Conservation (phyloP, 192 early-diverging fungal species). For the Linnemannia schmuckeri region DNA sequence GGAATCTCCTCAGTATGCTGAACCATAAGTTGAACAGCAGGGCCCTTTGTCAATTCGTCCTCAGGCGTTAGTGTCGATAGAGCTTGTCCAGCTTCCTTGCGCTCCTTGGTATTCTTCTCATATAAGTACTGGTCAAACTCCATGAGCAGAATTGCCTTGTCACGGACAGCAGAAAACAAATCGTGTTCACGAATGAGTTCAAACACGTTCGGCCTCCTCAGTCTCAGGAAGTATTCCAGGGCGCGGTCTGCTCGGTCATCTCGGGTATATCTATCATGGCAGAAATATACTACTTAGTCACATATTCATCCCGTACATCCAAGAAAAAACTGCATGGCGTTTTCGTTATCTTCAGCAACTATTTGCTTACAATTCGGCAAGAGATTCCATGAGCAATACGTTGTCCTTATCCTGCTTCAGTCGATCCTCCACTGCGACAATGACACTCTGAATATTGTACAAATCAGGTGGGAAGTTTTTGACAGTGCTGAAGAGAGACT, state of each 20-base stretch:
- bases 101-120: conserved; percentile 57
- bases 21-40: conserved; percentile 87
- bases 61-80: conserved; percentile 23
- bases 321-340: neutral
- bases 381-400: conserved; percentile 74
- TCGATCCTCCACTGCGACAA: conserved; percentile 79
- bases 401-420: conserved; percentile 70
- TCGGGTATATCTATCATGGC: conserved; percentile 67
- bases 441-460: conserved; percentile 82
- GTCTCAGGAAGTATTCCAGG: conserved; percentile 83
- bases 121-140: conserved; percentile 83
- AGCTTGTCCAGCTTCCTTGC: conserved; percentile 20
- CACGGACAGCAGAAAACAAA: conserved; percentile 83
- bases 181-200: conserved; percentile 81
- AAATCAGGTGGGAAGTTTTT: conserved; percentile 83
- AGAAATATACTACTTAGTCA: neutral
- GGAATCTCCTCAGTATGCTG: conserved; percentile 88
- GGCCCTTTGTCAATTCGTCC: conserved; percentile 57
- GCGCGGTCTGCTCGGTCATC: conserved; percentile 83
- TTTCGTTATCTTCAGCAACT: neutral
- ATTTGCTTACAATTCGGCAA: conserved; percentile 78
- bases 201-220: conserved; percentile 80
- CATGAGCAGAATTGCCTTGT: conserved; percentile 86
- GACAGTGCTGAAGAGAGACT: conserved; percentile 71
- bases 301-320: neutral